Evolutionary conservation across 2,329 filamentous ascomycete species (phyloP).

Genomic region (Teratosphaeria destructans): DNA sequence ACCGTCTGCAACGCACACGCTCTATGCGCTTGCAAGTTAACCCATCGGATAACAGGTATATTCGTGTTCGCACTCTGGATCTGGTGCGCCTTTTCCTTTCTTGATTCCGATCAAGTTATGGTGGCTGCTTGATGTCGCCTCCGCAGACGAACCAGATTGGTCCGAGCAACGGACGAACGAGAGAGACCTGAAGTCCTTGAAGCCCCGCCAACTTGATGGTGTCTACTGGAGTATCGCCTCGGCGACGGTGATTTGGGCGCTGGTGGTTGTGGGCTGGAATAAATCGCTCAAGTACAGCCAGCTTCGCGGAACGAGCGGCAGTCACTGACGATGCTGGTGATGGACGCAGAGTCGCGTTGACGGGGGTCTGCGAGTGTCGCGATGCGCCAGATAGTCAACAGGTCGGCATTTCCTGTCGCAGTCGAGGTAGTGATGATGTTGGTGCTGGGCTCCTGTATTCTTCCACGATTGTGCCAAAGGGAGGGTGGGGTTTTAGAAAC

Average conservation of each 20-base stretch:
- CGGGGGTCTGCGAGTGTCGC: background rate
- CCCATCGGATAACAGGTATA: slow-evolving; percentile 16
- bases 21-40: slow-evolving; percentile 14
- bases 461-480: background rate
- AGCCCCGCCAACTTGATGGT: slow-evolving; percentile 92
- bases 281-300: slow-evolving; percentile 5
- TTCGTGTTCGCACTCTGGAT: background rate
- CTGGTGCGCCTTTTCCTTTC: background rate
- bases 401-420: background rate
- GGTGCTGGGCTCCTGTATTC: background rate
- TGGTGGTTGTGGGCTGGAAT: slow-evolving; percentile 10
- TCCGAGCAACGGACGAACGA: slow-evolving; percentile 81
- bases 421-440: background rate
- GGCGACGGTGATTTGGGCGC: slow-evolving; percentile 10
- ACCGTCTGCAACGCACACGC: slow-evolving; percentile 2
- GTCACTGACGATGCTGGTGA: background rate
- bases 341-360: background rate
- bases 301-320: slow-evolving; percentile 1
- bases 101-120: slow-evolving; percentile 59
- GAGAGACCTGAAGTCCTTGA: slow-evolving; percentile 59
- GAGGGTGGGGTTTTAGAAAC: background rate
- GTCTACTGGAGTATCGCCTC: slow-evolving; percentile 31
- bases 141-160: slow-evolving; percentile 92
- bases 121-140: slow-evolving; percentile 85
- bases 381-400: slow-evolving; percentile 1